Evolutionary conservation across 2,329 filamentous ascomycete species (phyloP), one percentile per base, ranked within the genome.

Genomic region (Teratosphaeria pseudoeucalypti): DNA sequence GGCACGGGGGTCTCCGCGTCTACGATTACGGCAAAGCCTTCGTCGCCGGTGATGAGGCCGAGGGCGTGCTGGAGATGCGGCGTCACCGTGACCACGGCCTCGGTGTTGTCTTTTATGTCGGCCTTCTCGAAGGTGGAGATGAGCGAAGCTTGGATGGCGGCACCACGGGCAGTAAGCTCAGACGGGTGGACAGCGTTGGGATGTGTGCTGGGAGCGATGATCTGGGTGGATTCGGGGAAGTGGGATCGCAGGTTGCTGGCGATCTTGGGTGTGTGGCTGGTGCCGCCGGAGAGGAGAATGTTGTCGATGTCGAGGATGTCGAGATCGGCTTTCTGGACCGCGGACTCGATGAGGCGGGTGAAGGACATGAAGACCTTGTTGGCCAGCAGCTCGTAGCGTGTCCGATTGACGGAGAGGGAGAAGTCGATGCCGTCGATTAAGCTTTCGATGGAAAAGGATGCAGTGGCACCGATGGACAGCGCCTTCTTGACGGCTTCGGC

Each of bases 101-200:
- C 92, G 55, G 91, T 95, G 63, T 90, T 95, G 81, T 96, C 92
- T 73, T 95, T 89, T 67, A 99, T 95, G 72, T 97, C 92, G 66
- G 90, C 86, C 67, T 85, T 82, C 69, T 99, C 94, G 76, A 95
- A 99, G 75, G 96, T 92, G 75, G 92, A 86, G 74, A 99, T 90
- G 64, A 99, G 80, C 62, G 87, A 95, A 43, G 94, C 94, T 78
- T 99, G 94, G 68, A 99, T 90, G 34, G 94, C 92, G 62, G 94
- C 94, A 71, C 94, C 94, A 64, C 94, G 86, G 63, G 89, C 88
- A 69, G 87, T 81, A 59, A 96, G 82, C 78, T 97, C 92, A 3
- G 90, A 94, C 64, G 94, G 94, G 83, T 97, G 97, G 78, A 97
- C 85, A 63, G 92, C 88, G 29, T 80, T 81, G 47, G 87, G 69